phyloP scores from a whole-genome alignment of 495 filamentous ascomycete genomes.

The Penicillium mononematosum region DNA sequence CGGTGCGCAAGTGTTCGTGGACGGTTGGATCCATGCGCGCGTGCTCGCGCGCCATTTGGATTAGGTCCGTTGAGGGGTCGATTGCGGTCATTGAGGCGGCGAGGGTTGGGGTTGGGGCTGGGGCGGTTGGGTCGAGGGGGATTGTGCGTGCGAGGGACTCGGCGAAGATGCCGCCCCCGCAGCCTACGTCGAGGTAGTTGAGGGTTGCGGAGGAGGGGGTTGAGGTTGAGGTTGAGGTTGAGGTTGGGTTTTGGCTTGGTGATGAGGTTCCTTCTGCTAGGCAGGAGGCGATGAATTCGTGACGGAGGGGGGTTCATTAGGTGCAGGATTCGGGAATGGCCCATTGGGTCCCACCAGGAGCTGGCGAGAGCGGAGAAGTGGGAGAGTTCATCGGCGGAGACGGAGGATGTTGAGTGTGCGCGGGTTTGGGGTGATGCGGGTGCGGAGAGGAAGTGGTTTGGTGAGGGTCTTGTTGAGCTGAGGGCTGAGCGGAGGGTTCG shows the following conservation, averaged over 20 bases:
- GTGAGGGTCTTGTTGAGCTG: conserved; percentile 9
- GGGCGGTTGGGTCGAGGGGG: conserved; percentile 44
- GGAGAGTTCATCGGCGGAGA: conserved; percentile 82
- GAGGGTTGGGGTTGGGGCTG: conserved; percentile 51
- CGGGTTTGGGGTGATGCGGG: conserved; percentile 12
- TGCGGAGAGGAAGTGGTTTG: conserved; percentile 4
- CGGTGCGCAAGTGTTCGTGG: conserved; percentile 43
- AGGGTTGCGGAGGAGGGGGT: conserved; percentile 37
- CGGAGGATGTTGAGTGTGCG: conserved; percentile 59
- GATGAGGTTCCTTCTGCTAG: conserved; percentile 41
- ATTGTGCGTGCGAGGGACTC: conserved; percentile 80
- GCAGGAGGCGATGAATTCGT: conserved; percentile 82
- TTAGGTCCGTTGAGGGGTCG: conserved; percentile 77
- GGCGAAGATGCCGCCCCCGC: conserved; percentile 94
- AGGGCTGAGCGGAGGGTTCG: conserved; percentile 11
- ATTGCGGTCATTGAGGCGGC: conserved; percentile 75
- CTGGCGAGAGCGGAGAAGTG: conserved; percentile 93
- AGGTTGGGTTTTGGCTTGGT: conserved; percentile 15
- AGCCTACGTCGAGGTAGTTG: conserved; percentile 87
- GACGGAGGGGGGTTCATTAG: conserved; percentile 95
- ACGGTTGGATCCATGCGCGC: conserved; percentile 63
- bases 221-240: not conserved
- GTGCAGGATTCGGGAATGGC: conserved; percentile 86
- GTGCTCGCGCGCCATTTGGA: conserved; percentile 75
- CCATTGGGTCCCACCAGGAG: conserved; percentile 96